Conservation (phyloP, 1,284 basidiomycete species). For the Fistulinella staudtii region DNA sequence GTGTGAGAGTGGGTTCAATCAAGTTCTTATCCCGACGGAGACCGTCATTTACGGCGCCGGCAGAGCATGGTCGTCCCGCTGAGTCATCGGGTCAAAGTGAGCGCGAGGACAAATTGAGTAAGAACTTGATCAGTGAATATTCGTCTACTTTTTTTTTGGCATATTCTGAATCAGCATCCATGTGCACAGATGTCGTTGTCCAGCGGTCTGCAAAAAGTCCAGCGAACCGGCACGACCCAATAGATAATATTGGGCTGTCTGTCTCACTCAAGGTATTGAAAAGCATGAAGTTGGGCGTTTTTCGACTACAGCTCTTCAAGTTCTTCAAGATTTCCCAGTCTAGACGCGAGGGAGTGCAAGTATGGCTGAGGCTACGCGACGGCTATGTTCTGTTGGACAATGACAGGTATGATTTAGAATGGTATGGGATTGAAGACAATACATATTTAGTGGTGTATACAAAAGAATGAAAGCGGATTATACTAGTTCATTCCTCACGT, state of each 20-base stretch:
- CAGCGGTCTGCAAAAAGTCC: conserved; percentile 28
- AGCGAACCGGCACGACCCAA: conserved; percentile 3
- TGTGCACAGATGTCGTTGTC: conserved; percentile 37
- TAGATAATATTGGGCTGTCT: conserved; percentile 19
- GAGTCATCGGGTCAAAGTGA: conserved; percentile 32
- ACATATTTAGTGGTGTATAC: conserved; percentile 43
- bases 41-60: conserved; percentile 1
- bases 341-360: conserved; percentile 29
- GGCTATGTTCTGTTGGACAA: conserved; percentile 44
- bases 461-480: conserved; percentile 11
- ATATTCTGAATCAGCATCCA: not conserved
- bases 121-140: conserved; percentile 56
- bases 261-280: conserved; percentile 52
- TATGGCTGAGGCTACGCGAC: conserved; percentile 58
- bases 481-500: conserved; percentile 4
- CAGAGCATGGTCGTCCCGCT: conserved; percentile 62
- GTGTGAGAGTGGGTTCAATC: conserved; percentile 52
- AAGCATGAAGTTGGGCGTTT: conserved; percentile 56
- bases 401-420: conserved; percentile 54
- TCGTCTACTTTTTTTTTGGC: not conserved
- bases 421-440: conserved; percentile 68
- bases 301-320: conserved; percentile 55
- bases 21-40: not conserved
- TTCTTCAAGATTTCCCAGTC: conserved; percentile 29
- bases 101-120: conserved; percentile 53